Conservation (phyloP, 2,329 filamentous ascomycete genomes). For the Microascus cirrosus region DNA sequence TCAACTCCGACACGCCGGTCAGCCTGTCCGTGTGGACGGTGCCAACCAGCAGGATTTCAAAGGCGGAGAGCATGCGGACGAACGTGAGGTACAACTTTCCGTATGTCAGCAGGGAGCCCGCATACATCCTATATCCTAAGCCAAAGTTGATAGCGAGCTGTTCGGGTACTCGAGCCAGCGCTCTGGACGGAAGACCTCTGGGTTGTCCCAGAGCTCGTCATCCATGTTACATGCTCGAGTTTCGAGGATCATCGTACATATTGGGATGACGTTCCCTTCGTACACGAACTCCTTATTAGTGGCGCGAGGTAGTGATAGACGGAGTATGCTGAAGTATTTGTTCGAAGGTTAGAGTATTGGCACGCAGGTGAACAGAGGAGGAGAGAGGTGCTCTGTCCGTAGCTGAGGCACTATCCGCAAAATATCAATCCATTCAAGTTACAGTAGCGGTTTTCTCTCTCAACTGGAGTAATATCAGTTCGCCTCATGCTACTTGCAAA, state of each 20-base stretch:
- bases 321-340: not conserved
- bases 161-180: not conserved
- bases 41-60: not conserved
- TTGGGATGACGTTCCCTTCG: not conserved
- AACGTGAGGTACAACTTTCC: not conserved
- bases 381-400: not conserved
- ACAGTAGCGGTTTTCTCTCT: not conserved
- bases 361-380: not conserved
- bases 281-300: not conserved
- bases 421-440: not conserved
- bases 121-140: not conserved
- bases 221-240: not conserved
- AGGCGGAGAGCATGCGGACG: not conserved
- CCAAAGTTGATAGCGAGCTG: not conserved
- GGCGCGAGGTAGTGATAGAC: not conserved
- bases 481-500: not conserved
- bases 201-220: not conserved
- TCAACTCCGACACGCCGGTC: not conserved
- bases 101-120: not conserved
- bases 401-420: not conserved
- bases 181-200: not conserved
- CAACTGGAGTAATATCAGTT: not conserved
- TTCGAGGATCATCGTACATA: not conserved
- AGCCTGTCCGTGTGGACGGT: not conserved
- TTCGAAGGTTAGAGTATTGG: not conserved